phyloP scores from a whole-genome alignment of 2,329 filamentous ascomycete species.

The Phyllosticta citriasiana region DNA sequence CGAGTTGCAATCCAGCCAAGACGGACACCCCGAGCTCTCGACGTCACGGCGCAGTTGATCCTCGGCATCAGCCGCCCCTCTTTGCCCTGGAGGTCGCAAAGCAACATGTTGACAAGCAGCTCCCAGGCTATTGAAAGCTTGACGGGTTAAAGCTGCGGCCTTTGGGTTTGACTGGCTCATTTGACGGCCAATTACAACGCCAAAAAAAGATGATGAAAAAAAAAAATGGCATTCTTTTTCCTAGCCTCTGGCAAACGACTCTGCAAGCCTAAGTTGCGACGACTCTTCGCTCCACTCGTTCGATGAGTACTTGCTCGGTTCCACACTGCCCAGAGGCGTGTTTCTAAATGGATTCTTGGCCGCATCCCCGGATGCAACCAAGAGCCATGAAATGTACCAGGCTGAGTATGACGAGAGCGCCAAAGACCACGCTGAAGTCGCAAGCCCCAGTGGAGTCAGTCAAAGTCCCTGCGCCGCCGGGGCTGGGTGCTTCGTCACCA shows the following conservation, averaged over 20 bases:
- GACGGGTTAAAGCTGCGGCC: neutral
- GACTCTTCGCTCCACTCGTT: neutral
- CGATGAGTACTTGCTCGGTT: neutral
- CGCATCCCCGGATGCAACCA: neutral
- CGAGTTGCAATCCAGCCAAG: neutral
- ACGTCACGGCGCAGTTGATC: neutral
- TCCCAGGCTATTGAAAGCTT: neutral
- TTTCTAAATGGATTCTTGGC: neutral
- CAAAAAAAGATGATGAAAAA: no score
- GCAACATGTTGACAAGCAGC: neutral
- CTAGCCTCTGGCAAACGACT: neutral
- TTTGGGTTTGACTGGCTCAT: neutral
- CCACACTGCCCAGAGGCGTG: neutral
- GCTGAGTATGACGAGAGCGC: neutral
- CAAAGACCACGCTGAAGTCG: neutral
- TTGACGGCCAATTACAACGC: neutral
- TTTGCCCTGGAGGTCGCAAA: neutral
- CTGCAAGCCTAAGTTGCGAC: neutral
- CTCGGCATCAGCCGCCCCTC: neutral
- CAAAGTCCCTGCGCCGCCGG: conserved; percentile 24
- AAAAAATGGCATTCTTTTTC: neutral
- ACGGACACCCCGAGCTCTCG: neutral
- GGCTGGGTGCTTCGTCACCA: conserved; percentile 26
- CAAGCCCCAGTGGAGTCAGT: conserved; percentile 27
- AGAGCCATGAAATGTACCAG: neutral